phyloP scores from a whole-genome alignment of 306 rosid species.

The Cucurbita argyrosperma region DNA sequence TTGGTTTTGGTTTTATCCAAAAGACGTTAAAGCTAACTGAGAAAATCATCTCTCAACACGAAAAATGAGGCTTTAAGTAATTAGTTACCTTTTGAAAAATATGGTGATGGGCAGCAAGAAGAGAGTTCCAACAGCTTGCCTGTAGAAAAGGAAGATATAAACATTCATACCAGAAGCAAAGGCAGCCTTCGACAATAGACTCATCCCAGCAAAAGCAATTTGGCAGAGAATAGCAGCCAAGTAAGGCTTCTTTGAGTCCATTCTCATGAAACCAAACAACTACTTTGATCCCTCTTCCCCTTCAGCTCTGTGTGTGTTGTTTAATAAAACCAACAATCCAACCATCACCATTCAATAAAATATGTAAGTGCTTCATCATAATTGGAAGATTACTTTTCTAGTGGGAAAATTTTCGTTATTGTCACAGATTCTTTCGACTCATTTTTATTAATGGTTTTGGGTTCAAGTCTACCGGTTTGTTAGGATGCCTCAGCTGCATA shows the following conservation, averaged over 20 bases:
- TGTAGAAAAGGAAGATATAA: constrained; percentile 3
- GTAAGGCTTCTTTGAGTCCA: constrained; percentile 10
- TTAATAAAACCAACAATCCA: neutral
- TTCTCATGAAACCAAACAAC: neutral
- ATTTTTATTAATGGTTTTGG: no score
- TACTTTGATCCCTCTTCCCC: neutral
- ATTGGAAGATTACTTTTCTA: no score
- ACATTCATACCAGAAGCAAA: constrained; percentile 8
- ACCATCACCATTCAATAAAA: neutral
- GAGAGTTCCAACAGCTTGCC: constrained; percentile 1
- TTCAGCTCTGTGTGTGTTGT: neutral
- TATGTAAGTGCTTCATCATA: no score
- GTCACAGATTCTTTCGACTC: no score
- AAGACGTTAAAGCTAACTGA: no score
- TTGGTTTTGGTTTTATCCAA: no score
- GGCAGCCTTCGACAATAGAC: constrained; percentile 2
- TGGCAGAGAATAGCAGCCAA: neutral
- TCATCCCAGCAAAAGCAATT: neutral
- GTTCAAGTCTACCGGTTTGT: no score
- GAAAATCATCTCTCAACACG: no score
- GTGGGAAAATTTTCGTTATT: no score
- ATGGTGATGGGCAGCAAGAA: neutral
- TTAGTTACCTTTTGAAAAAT: neutral
- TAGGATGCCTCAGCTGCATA: no score
- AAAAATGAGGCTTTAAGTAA: neutral